Conservation (phyloP, 2,329 filamentous ascomycete genomes). For the Cryphonectria nitschkei region DNA sequence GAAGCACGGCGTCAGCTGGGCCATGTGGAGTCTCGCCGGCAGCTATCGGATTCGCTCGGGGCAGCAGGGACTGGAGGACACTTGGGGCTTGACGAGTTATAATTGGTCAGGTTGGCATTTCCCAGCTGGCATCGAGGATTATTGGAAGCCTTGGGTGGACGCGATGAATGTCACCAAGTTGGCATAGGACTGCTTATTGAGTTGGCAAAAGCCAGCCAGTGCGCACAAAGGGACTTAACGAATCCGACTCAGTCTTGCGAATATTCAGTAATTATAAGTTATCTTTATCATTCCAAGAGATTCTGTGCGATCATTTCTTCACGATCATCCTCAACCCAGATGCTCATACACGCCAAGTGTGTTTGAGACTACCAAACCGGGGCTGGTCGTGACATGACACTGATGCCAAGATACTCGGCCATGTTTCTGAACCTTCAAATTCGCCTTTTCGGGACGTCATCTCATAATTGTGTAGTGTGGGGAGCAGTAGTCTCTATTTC, state of each 20-base stretch:
- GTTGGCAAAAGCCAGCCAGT: background rate
- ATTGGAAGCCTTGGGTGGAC: constrained; percentile 55
- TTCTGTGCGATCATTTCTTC: no score
- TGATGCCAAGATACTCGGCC: constrained; percentile 27
- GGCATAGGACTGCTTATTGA: background rate
- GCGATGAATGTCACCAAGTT: constrained; percentile 41
- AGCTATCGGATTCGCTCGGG: constrained; percentile 51
- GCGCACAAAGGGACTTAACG: background rate
- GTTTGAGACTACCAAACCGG: constrained; percentile 11
- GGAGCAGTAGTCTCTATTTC: constrained; percentile 1
- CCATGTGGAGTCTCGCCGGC: constrained; percentile 53
- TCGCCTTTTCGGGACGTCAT: background rate
- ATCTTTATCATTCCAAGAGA: background rate
- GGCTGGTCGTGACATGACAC: constrained; percentile 6
- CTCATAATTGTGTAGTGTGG: constrained; percentile 10
- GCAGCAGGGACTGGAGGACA: constrained; percentile 49
- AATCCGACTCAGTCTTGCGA: background rate
- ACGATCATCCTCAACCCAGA: background rate
- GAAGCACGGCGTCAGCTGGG: constrained; percentile 51
- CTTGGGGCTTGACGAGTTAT: constrained; percentile 51
- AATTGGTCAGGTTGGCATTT: constrained; percentile 53
- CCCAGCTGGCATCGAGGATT: constrained; percentile 48
- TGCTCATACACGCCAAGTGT: constrained; percentile 21
- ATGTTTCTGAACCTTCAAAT: background rate
- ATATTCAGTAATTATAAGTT: background rate